A percentile compares a stretch with the other conserved stretches of the same genome.
Evolutionary conservation across 169 alveolate species (phyloP).

Genomic region (Fabrea salina): DNA sequence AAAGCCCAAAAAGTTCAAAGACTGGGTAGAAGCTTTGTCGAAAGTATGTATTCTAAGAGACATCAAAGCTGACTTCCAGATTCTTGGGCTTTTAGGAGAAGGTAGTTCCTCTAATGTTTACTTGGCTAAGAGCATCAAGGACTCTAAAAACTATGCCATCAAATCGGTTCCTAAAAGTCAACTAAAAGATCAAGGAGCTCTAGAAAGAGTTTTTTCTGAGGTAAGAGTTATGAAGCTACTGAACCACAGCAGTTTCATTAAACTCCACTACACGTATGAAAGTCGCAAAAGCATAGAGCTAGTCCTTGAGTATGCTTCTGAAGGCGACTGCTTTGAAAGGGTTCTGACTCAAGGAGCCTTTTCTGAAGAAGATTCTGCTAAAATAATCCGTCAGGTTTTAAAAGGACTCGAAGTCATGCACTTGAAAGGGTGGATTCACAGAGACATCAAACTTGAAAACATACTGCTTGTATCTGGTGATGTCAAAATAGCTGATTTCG

Average conservation of each 20-base stretch:
- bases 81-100: background rate
- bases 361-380: constrained; percentile 46
- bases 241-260: background rate
- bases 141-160: background rate
- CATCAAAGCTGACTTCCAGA: background rate
- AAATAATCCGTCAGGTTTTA: constrained; percentile 43
- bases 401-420: constrained; percentile 50
- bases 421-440: constrained; percentile 45
- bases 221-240: background rate
- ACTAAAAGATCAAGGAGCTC: background rate
- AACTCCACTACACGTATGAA: constrained; percentile 30
- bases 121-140: background rate
- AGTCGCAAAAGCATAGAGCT: constrained; percentile 34
- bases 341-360: constrained; percentile 8
- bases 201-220: background rate
- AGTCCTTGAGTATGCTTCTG: constrained; percentile 37
- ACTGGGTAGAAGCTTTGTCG: background rate
- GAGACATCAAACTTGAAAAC: constrained; percentile 53
- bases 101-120: constrained; percentile 7
- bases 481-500: constrained; percentile 22
- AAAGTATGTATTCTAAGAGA: background rate
- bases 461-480: background rate
- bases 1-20: background rate
- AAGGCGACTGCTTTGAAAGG: constrained; percentile 42
- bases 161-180: background rate